Base-by-base conservation (phyloP, 2,329 filamentous ascomycete genomes). In the Podosphaera fusca region DNA sequence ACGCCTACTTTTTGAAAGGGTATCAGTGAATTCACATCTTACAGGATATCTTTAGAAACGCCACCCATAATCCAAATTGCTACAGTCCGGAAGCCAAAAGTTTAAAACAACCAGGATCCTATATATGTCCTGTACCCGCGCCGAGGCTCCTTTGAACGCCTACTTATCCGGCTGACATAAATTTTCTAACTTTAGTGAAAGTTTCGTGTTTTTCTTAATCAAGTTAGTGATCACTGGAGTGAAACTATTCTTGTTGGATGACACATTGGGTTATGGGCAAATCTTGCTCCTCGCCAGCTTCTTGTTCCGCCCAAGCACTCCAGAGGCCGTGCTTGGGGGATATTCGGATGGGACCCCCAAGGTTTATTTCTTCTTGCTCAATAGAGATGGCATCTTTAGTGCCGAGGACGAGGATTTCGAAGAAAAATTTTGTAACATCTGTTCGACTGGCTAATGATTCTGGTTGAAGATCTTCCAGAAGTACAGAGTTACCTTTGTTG, bases 401-500 rank as follows among this genome's bases (percentile, higher is more conserved):
- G 4, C 90, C 92, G 52, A 98, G 76, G 2, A 98, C 92, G 31
- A 98, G 75, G 57, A 92, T 84, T 71, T 98, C 92, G 65, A 98
- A 98, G 73, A 98, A 98, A 88, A 98, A 95, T 76, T 95, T 95
- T 49, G 92, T 98, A 0, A 92, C 92, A 65, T 96, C 92, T 7
- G 85, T 84, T 69, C 87, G 86, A 62, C 78, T 87, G 0, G 90
- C 90, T 59, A 78, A 79, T 61, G 76, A 72, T 70, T 94, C 87
- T 0, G 92, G 92, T 38, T 95, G 77, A 53, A 98, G 76, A 58
- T 94, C 85, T 65, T 95, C 90, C 75, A 98, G 95, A 2, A 94
- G 75, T 2, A 94, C 87, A 10, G 80, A 80, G 31, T 76, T 77
- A 68, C 84, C 84, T 69, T 83, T 84, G 64, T 88, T 81, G 70